Evolutionary conservation across 139 green algal genomes (phyloP), one percentile per base, ranked within the genome.

Genomic region (Eudorina sp.): DNA sequence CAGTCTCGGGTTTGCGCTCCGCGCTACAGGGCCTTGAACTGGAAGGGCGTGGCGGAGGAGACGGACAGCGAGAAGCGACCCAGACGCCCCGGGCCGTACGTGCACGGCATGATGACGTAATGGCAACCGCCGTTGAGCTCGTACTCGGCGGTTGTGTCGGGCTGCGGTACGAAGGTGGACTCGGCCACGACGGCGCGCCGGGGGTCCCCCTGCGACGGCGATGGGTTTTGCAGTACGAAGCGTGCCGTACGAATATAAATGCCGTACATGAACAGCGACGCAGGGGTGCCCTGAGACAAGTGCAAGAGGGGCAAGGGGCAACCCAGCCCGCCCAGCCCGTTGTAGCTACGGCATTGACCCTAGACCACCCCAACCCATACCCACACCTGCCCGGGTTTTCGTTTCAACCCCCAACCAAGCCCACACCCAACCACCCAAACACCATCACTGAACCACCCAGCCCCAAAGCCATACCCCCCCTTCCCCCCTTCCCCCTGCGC

Each of bases 61-160:
- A 88, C 68, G 11, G 83, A 18, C 25, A 88, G 51, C 19, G 34
- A 55, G 68, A 88, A 88, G 25, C 68, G 68, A 23, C 88, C 90
- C 2, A 74, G 64, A 1, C 90, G 83, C 45, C 90, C 90, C 25
- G 92, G 89, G 19, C 82, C 70, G 88, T 94, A 95, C 0, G 91
- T 95, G 84, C 82, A 90, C 3, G 92, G 92, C 86, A 95, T 95
- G 88, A 95, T 90, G 70, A 93, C 70, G 82, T 93, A 95, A 73
- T 90, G 85, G 62, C 51, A 83, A 62, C 85, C 73, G 60, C 48
- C 83, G 55, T 76, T 92, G 25, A 95, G 80, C 23, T 92, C 83
- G 68, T 93, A 92, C 76, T 92, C 90, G 7, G 64, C 76, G 8
- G 45, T 85, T 29, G 64, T 87, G 11, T 90, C 79, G 25, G 66